Percentiles rank a stretch among this genome's conserved stretches.
phyloP scores from a whole-genome alignment of 257 asterid species.

The Solanum raphanifolium region DNA sequence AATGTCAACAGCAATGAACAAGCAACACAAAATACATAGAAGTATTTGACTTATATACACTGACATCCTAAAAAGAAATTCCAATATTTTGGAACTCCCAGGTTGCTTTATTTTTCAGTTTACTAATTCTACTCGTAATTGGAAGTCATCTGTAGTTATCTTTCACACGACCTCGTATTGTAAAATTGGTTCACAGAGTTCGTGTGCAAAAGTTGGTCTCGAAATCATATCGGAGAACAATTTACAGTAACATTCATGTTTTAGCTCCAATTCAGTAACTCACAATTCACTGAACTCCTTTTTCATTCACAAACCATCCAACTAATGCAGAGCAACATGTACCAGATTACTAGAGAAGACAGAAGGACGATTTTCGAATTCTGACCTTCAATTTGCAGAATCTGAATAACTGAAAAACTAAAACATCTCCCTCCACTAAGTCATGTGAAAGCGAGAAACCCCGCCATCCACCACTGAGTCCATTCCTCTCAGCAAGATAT shows the following conservation, averaged over 20 bases:
- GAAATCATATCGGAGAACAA: background rate
- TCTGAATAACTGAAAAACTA: slow-evolving; percentile 32
- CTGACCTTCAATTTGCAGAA: slow-evolving; percentile 13
- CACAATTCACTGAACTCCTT: background rate
- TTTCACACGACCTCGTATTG: background rate
- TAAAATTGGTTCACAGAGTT: background rate
- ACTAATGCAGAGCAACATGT: background rate
- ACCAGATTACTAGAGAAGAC: background rate
- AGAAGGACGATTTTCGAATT: background rate
- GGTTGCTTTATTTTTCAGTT: background rate
- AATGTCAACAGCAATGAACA: background rate
- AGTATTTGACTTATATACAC: background rate
- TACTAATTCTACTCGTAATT: background rate
- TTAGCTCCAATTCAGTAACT: background rate
- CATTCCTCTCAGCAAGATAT: slow-evolving; percentile 31
- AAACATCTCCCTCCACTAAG: slow-evolving; percentile 43
- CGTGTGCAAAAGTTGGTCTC: background rate
- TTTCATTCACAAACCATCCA: background rate
- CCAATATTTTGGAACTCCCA: background rate
- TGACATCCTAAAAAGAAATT: background rate
- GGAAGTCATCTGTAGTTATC: background rate
- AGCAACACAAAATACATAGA: background rate
- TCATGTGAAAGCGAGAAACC: slow-evolving; percentile 37
- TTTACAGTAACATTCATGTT: background rate
- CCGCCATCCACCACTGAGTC: slow-evolving; percentile 59